These are phyloP conservation scores for Veloboletus limbatus DNA, from an alignment of 1,284 basidiomycete species.

Conservation along the genomic window DNA sequence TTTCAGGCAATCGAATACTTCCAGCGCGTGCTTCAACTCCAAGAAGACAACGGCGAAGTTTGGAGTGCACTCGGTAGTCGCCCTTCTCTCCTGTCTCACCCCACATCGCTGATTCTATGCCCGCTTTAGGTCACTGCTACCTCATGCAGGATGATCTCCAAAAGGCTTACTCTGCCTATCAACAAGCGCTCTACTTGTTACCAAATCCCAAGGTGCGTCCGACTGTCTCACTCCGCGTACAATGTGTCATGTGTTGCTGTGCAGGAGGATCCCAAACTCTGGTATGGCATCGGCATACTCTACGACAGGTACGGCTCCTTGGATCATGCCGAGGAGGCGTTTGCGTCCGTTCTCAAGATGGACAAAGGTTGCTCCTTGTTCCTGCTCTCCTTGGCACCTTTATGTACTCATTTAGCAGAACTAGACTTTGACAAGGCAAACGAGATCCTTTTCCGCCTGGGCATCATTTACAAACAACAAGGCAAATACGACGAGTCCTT, in stretches of 20 bases:
- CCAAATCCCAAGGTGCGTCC: slow-evolving; percentile 84
- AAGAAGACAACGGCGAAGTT: slow-evolving; percentile 92
- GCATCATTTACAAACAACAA: slow-evolving; percentile 99
- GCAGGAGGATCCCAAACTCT: slow-evolving; percentile 93
- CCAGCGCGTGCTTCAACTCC: slow-evolving; percentile 83
- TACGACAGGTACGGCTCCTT: slow-evolving; percentile 98
- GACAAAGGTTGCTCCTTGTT: slow-evolving; percentile 71
- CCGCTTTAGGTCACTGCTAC: slow-evolving; percentile 82
- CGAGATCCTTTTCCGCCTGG: slow-evolving; percentile 96
- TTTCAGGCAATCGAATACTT: slow-evolving; percentile 91
- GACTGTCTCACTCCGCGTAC: slow-evolving; percentile 3
- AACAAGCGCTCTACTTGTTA: slow-evolving; percentile 94
- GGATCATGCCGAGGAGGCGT: slow-evolving; percentile 98
- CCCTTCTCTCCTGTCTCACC: slow-evolving; percentile 18
- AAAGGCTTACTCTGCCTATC: slow-evolving; percentile 98
- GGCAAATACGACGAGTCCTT: slow-evolving; percentile 86
- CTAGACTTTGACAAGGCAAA: slow-evolving; percentile 98
- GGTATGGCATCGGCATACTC: slow-evolving; percentile 99
- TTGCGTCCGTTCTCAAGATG: slow-evolving; percentile 94
- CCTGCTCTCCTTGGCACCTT: slow-evolving; percentile 13
- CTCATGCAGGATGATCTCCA: slow-evolving; percentile 99
- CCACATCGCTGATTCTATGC: slow-evolving; percentile 23
- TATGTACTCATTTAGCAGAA: slow-evolving; percentile 41
- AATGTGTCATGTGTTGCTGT: slow-evolving; percentile 20
- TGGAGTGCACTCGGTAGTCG: slow-evolving; percentile 85